Base-by-base conservation (phyloP, 306 rosid genomes). In the Rosa persica region DNA sequence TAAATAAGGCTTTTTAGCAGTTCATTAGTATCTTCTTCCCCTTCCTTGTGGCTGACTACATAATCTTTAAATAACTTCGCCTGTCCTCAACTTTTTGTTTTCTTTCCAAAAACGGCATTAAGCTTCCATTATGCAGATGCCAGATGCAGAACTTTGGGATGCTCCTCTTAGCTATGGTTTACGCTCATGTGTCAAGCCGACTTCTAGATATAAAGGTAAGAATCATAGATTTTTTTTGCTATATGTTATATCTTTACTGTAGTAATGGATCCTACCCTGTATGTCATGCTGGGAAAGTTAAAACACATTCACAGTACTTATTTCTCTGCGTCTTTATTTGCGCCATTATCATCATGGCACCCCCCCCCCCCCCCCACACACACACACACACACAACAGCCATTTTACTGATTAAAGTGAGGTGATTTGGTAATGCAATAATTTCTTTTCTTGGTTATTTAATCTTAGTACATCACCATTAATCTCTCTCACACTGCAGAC, bases 161-260 rank as follows among this genome's bases (percentile, higher is more conserved):
- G 82, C 90, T 80, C 90, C 93, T 69, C 79, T 82, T 78, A 88
- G 89, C 83, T 68, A 73, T 76, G 92, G 85, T 44, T 85, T 91
- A 49, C 90, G 73, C 75, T 80, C 79, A 3, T 93, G 98, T 81
- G 82, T 89, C 83, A 89, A 86, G 88, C 96, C 91, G 8, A 93
- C 96, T 40, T 17, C 90, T 55, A 90, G 78, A 80, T 91, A 89
- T 83, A 88, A 79, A 91, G 98, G 98, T 93, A 75, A 43, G 55
- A 77, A 79, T 38, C 47, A 49, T 52, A 71, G 76, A 48, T 67
- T 78, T 2, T 57, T 52, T 42, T 22, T 73, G 44, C 38, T 36
- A 19, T 69, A 8, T 58, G 34, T 23, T 0, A 73, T 12, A 34
- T 11, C 23, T 23, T n/a, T 47, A 20, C 11, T 51, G 8, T 71